Evolutionary conservation across 371 early-diverging fungal genomes (phyloP).

Genomic region (Mortierella sp.): DNA sequence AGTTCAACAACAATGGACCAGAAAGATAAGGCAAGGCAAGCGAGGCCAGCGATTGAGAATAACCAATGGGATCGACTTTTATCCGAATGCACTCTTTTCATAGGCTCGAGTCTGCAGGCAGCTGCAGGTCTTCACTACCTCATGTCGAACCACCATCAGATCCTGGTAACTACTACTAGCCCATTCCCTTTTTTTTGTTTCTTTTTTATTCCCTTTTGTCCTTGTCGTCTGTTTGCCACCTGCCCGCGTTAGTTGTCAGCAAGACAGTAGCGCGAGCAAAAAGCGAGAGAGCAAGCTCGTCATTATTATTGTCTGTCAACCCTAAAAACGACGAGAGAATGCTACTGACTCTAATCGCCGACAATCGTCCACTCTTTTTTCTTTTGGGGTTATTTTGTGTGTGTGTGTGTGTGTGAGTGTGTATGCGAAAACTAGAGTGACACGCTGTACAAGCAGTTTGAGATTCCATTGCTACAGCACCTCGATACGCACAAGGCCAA

Average conservation of each 20-base stretch:
- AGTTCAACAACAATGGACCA: not conserved
- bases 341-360: not conserved
- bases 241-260: no score
- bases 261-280: not conserved
- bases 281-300: not conserved
- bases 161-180: slow-evolving; percentile 62
- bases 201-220: no score
- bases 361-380: not conserved
- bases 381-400: not conserved
- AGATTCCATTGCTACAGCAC: slow-evolving; percentile 63
- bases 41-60: not conserved
- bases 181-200: not conserved
- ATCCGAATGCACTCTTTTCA: not conserved
- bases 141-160: slow-evolving; percentile 70
- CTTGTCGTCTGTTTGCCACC: not conserved
- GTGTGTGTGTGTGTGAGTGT: no score
- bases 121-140: slow-evolving; percentile 68
- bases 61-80: slow-evolving; percentile 3
- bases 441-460: slow-evolving; percentile 62
- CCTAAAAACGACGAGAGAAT: not conserved
- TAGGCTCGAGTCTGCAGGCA: slow-evolving; percentile 65
- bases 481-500: slow-evolving; percentile 62
- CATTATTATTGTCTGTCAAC: not conserved
- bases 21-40: not conserved
- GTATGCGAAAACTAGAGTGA: slow-evolving; percentile 52